Conservation (phyloP, 2,329 filamentous ascomycete genomes). For the Chaetomiaceae sp. region DNA sequence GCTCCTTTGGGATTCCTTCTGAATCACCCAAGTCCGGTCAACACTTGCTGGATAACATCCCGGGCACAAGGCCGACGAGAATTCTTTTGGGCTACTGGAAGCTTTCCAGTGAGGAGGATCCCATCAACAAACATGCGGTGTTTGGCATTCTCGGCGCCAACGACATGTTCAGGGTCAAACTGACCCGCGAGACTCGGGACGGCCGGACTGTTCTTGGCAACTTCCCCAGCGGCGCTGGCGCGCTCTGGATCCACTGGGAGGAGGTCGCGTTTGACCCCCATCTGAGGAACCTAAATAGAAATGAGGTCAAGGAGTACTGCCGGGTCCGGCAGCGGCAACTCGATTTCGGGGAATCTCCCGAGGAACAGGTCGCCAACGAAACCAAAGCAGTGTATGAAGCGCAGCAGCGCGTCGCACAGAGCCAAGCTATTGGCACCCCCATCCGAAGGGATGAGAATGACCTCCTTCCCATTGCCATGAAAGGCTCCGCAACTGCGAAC, state of each 20-base stretch:
- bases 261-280: conserved; percentile 57
- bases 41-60: conserved; percentile 39
- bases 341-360: conserved; percentile 47
- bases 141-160: conserved; percentile 59
- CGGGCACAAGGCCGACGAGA: conserved; percentile 51
- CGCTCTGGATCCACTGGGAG: conserved; percentile 59
- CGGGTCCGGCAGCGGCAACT: conserved; percentile 57
- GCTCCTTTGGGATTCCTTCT: conserved; percentile 18
- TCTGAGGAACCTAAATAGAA: conserved; percentile 39
- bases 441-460: conserved; percentile 22
- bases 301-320: conserved; percentile 60
- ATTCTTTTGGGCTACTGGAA: conserved; percentile 59
- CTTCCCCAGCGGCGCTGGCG: conserved; percentile 56
- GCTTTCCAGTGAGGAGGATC: conserved; percentile 45
- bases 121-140: conserved; percentile 55
- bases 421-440: conserved; percentile 11
- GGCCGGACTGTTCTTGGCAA: conserved; percentile 56
- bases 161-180: conserved; percentile 62
- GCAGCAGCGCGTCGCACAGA: conserved; percentile 30
- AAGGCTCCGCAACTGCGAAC: conserved; percentile 14
- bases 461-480: conserved; percentile 17
- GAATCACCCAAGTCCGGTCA: conserved; percentile 7
- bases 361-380: conserved; percentile 49
- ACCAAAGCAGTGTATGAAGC: conserved; percentile 49
- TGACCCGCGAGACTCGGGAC: conserved; percentile 57